Evolutionary conservation across 352 stramenopile species (phyloP).

Genomic region (Phytophthora cajani): DNA sequence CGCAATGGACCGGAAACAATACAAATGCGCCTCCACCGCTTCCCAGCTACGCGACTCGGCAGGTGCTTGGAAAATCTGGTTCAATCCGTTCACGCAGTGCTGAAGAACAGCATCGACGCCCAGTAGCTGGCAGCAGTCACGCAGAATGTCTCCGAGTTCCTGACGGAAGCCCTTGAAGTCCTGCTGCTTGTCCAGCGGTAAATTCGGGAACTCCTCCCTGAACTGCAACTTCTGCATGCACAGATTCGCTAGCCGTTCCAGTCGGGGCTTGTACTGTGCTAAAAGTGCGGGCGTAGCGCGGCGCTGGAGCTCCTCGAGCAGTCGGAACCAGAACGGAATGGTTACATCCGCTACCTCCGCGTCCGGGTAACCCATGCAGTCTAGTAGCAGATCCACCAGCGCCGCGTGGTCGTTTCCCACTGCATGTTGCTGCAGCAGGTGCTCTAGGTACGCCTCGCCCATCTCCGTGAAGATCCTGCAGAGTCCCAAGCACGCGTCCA

Average conservation of each 20-base stretch:
- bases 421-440: slow-evolving; percentile 57
- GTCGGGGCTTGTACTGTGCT: slow-evolving; percentile 50
- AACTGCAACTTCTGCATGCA: slow-evolving; percentile 90
- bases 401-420: slow-evolving; percentile 56
- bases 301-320: slow-evolving; percentile 57
- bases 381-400: slow-evolving; percentile 86
- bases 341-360: slow-evolving; percentile 84
- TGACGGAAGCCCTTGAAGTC: slow-evolving; percentile 88
- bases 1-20: slow-evolving; percentile 86
- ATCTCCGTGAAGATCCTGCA: slow-evolving; percentile 93
- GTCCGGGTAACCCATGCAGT: slow-evolving; percentile 87
- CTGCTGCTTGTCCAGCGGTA: slow-evolving; percentile 77
- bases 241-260: slow-evolving; percentile 67
- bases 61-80: slow-evolving; percentile 69
- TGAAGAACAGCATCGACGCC: slow-evolving; percentile 75
- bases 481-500: slow-evolving; percentile 77
- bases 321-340: slow-evolving; percentile 85
- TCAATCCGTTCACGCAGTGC: slow-evolving; percentile 79
- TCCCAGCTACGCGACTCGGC: slow-evolving; percentile 66
- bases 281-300: slow-evolving; percentile 34
- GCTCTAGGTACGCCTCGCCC: slow-evolving; percentile 83
- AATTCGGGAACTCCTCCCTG: slow-evolving; percentile 59
- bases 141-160: slow-evolving; percentile 80
- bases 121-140: slow-evolving; percentile 77
- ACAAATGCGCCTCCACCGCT: slow-evolving; percentile 81